Evolutionary conservation across 208 protist genomes (phyloP).

Genomic region (Leishmania martiniquensis): DNA sequence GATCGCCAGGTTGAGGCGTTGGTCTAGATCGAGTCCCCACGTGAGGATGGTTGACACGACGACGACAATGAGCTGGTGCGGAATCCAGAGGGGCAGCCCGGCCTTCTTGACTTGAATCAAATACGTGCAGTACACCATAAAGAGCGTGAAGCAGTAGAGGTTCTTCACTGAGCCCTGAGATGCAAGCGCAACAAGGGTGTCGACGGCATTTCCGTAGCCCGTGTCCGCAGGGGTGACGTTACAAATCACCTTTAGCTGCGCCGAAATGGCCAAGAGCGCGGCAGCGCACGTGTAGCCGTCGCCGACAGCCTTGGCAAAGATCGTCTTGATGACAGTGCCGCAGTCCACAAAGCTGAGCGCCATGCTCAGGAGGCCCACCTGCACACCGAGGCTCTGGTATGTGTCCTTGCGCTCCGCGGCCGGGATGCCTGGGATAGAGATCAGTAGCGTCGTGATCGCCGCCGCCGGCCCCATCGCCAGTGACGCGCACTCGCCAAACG

Average conservation of each 20-base stretch:
- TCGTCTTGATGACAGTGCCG: conserved; percentile 57
- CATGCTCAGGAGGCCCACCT: conserved; percentile 53
- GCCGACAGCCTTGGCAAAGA: conserved; percentile 59
- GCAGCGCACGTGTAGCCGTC: conserved; percentile 66
- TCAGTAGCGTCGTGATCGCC: conserved; percentile 60
- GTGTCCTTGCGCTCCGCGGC: conserved; percentile 26
- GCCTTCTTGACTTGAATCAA: conserved; percentile 56
- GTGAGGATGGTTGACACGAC: conserved; percentile 54
- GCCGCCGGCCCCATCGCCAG: conserved; percentile 53
- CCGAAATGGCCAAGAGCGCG: conserved; percentile 44
- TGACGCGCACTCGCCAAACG: conserved; percentile 46
- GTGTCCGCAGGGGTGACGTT: conserved; percentile 38
- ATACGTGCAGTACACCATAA: conserved; percentile 48
- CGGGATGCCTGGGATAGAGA: conserved; percentile 47
- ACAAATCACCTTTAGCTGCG: conserved; percentile 60
- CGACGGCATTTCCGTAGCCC: conserved; percentile 39
- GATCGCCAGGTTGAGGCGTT: conserved; percentile 31
- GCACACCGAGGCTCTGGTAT: conserved; percentile 49
- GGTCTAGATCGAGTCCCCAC: conserved; percentile 34
- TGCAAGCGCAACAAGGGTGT: conserved; percentile 36
- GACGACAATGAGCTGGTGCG: conserved; percentile 67
- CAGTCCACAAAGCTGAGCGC: conserved; percentile 53
- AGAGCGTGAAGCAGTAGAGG: conserved; percentile 53
- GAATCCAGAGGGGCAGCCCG: conserved; percentile 51
- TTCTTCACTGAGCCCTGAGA: conserved; percentile 29